Evolutionary conservation across 768 basidiomycete species (phyloP).

Genomic region (Agrocybe pediades): DNA sequence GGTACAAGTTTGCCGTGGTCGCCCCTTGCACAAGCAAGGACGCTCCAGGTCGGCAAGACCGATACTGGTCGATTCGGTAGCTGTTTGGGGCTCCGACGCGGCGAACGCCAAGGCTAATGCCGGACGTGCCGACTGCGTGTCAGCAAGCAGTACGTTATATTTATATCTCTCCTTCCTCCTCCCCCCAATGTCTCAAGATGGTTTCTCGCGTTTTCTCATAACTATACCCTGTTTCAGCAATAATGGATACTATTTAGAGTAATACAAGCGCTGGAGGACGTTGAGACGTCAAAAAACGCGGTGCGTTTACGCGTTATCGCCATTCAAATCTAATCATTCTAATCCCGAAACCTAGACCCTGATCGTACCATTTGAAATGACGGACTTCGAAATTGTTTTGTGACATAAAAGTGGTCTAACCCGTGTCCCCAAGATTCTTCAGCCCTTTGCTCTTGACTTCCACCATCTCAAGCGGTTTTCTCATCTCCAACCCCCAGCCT

Average conservation of each 20-base stretch:
- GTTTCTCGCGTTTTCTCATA: neutral
- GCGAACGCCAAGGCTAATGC: neutral
- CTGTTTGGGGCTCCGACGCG: neutral
- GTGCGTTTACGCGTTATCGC: neutral
- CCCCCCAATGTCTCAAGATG: neutral
- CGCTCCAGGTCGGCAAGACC: too few relatives aligned
- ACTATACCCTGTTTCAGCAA: too few relatives aligned
- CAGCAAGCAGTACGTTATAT: neutral
- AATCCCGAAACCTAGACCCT: neutral
- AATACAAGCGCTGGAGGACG: neutral
- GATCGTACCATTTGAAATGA: slow-evolving; percentile 10
- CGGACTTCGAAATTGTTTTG: slow-evolving; percentile 17
- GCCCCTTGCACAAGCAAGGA: too few relatives aligned
- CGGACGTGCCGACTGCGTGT: neutral
- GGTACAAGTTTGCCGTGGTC: too few relatives aligned
- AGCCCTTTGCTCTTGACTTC: slow-evolving; percentile 6
- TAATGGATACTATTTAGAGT: too few relatives aligned
- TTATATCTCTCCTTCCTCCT: neutral
- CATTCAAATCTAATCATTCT: neutral
- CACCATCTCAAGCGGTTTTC: slow-evolving; percentile 3
- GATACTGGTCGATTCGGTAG: neutral
- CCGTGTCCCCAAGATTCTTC: slow-evolving; percentile 2
- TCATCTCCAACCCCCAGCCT: slow-evolving; percentile 5
- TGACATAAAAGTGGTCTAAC: slow-evolving; percentile 13
- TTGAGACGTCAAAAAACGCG: neutral